These are phyloP conservation scores for Dendrobium officinale DNA, from an alignment of 106 monocot genomes.

Conservation along the genomic window DNA sequence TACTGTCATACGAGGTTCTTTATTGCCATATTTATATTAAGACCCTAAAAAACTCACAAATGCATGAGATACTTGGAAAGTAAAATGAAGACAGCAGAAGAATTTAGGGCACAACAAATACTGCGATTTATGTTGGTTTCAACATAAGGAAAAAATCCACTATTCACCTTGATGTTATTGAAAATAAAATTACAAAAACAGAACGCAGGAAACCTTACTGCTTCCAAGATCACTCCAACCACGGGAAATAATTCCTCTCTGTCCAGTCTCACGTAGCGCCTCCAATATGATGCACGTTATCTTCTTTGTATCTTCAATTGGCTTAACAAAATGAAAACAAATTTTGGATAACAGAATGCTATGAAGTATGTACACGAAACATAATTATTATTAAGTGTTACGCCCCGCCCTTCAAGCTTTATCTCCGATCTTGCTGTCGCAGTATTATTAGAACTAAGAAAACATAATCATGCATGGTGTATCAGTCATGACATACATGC, in stretches of 20 bases:
- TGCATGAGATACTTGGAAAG: neutral
- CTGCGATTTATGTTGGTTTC: neutral
- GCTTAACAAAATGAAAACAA: constrained; percentile 36
- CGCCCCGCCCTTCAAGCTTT: neutral
- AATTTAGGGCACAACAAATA: neutral
- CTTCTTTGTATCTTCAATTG: constrained; percentile 69
- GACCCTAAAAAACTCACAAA: neutral
- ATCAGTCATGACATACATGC: neutral
- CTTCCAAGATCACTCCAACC: constrained; percentile 92
- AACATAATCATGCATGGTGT: neutral
- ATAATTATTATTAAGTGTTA: neutral
- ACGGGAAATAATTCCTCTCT: constrained; percentile 80
- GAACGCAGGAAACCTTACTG: constrained; percentile 29
- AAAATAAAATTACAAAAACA: neutral
- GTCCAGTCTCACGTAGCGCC: constrained; percentile 77
- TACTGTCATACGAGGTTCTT: neutral
- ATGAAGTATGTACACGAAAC: neutral
- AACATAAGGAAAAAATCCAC: neutral
- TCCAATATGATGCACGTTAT: constrained; percentile 58
- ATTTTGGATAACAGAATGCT: neutral
- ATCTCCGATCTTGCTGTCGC: neutral
- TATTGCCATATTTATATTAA: neutral
- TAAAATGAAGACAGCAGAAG: neutral
- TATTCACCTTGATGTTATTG: neutral
- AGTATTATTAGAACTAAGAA: neutral